Evolutionary conservation across 805 yeast species (phyloP), one percentile per base, ranked within the genome.

Genomic region (Candida saitoana): DNA sequence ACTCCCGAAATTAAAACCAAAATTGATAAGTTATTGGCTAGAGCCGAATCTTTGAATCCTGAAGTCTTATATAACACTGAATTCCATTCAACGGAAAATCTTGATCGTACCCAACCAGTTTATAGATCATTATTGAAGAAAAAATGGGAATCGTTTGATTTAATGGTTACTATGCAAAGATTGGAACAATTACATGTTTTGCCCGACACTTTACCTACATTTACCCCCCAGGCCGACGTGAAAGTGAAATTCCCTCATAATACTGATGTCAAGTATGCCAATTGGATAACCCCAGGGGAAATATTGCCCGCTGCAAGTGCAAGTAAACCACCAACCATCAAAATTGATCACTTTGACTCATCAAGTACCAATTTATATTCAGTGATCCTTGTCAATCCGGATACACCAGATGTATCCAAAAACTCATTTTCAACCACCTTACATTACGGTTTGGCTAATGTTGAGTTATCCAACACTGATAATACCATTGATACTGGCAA

Each of bases 191-290:
- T 88, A 51, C 76, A 76, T 34, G 87, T 87, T 34, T 86, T 93
- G 45, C 99, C 99, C 12, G 99, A 93, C 59, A 90, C 98, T 3
- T 59, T 93, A 61, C 93, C 97, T 19, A 89, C 97, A 2, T 63
- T 93, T 43, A 82, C 76, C 7, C 98, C 98, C 15, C 67, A 73
- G 48, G 91, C 79, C 14, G 88, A 85, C 40, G 86, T 91, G 4
- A 71, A 77, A 35, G 56, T 93, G 35, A 80, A 80, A 63, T 90
- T 90, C 57, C 82, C 89, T 4, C 86, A 82, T 56, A 80, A 79
- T 47, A 52, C 56, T 34, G 49, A 52, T n/a, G 69, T 78, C 3
- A 73, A 76, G 44, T 74, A 84, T 32, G 74, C 76, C 50, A 78
- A 73, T 49, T 81, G 86, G 86, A 63, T 89, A 37, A 84, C 77